These are phyloP conservation scores for Acanthamoeba comandoni DNA, from an alignment of 208 protist species.

Conservation along the genomic window DNA sequence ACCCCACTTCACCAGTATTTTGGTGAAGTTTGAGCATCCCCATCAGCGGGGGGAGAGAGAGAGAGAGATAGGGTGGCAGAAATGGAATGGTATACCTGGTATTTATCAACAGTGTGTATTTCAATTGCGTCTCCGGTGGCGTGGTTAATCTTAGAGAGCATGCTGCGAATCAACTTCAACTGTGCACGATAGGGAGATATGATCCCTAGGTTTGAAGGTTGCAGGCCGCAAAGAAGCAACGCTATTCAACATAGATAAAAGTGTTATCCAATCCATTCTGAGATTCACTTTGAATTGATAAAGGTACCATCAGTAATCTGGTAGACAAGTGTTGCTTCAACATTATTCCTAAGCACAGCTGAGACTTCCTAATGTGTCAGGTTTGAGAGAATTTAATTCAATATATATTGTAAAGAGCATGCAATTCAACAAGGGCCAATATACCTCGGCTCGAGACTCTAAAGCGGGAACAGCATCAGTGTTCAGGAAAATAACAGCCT, in stretches of 20 bases:
- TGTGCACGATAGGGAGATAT: slow-evolving; percentile 89
- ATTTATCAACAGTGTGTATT: slow-evolving; percentile 72
- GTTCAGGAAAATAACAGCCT: slow-evolving; percentile 85
- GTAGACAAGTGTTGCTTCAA: slow-evolving; percentile 54
- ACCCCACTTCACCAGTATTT: no score
- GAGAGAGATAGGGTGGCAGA: no score
- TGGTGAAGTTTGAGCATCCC: no score
- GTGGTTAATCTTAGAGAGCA: slow-evolving; percentile 20
- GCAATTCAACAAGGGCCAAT: no score
- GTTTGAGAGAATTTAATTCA: no score
- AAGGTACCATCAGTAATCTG: slow-evolving; percentile 75
- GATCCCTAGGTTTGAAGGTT: slow-evolving; percentile 82
- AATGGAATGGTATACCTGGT: no score
- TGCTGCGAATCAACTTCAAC: slow-evolving; percentile 78
- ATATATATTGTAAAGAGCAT: no score
- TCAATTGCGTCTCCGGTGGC: slow-evolving; percentile 15
- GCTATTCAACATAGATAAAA: no score
- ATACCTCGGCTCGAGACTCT: slow-evolving; percentile 9
- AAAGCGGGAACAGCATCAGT: slow-evolving; percentile 80
- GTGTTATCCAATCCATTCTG: no score
- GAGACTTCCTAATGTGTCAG: background rate
- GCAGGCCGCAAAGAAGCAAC: slow-evolving; percentile 79
- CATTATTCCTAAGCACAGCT: slow-evolving; percentile 43
- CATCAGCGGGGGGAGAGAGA: no score
- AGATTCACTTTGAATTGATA: no score